phyloP scores from a whole-genome alignment of 495 filamentous ascomycete genomes.

The Bacidia rubella region DNA sequence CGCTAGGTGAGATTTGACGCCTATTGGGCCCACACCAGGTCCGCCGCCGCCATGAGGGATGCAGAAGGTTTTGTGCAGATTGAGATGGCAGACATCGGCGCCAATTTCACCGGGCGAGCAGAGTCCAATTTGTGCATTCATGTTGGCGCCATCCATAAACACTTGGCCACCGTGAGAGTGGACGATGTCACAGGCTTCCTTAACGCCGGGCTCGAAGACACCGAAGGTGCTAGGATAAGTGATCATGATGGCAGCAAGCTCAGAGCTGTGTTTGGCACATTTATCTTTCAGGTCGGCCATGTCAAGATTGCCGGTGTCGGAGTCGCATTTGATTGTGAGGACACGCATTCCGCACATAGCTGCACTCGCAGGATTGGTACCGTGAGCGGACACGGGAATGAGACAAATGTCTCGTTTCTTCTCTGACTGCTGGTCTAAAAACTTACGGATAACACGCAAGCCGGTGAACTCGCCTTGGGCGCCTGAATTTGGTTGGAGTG shows the following conservation, averaged over 20 bases:
- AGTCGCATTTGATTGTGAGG: conserved; percentile 84
- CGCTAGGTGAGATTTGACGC: conserved; percentile 70
- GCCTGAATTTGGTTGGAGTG: conserved; percentile 91
- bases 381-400: conserved; percentile 93
- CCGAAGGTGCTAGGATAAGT: conserved; percentile 97
- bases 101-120: conserved; percentile 96
- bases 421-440: conserved; percentile 49
- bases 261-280: conserved; percentile 71
- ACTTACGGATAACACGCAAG: conserved; percentile 83
- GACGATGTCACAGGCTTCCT: conserved; percentile 72
- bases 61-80: conserved; percentile 98
- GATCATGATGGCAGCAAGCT: conserved; percentile 93
- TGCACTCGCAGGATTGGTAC: conserved; percentile 92
- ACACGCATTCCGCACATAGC: conserved; percentile 98
- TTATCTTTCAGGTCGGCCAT: conserved; percentile 75
- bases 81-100: conserved; percentile 95
- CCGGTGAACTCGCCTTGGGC: conserved; percentile 96
- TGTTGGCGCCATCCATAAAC: conserved; percentile 98
- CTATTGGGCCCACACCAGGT: conserved; percentile 90
- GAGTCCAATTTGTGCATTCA: conserved; percentile 97
- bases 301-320: conserved; percentile 81
- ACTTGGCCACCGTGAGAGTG: conserved; percentile 87
- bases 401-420: conserved; percentile 82
- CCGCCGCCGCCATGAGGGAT: conserved; percentile 96
- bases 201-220: conserved; percentile 86